A percentile compares a stretch with the other conserved stretches of the same genome.
Evolutionary conservation across 2,329 filamentous ascomycete genomes (phyloP).

Genomic region (Epichloe scottii): DNA sequence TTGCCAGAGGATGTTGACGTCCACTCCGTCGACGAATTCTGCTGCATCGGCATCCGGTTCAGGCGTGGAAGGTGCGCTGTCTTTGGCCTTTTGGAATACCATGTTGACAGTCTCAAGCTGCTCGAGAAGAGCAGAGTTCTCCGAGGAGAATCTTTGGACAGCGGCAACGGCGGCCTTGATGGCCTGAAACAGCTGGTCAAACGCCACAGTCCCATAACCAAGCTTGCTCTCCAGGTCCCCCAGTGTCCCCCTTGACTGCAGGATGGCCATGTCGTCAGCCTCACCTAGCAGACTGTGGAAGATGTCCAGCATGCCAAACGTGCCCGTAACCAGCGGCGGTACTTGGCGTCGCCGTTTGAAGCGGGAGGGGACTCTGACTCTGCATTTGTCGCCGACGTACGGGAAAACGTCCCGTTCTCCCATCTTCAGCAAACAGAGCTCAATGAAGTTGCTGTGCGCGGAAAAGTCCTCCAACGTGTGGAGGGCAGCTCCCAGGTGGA

Average conservation of each 20-base stretch:
- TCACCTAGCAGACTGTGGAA: slow-evolving; percentile 54
- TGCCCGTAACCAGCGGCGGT: slow-evolving; percentile 55
- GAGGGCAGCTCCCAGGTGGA: slow-evolving; percentile 57
- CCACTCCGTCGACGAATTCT: slow-evolving; percentile 4
- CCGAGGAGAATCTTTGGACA: slow-evolving; percentile 13
- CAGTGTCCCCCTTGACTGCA: slow-evolving; percentile 45
- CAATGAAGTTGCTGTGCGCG: slow-evolving; percentile 66
- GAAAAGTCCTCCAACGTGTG: slow-evolving; percentile 55
- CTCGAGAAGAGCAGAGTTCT: slow-evolving; percentile 12
- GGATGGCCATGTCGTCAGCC: slow-evolving; percentile 31
- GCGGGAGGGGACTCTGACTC: slow-evolving; percentile 37
- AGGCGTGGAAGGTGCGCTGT: slow-evolving; percentile 6
- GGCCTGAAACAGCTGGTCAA: slow-evolving; percentile 18
- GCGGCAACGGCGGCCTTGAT: slow-evolving; percentile 15
- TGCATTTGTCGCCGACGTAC: slow-evolving; percentile 14
- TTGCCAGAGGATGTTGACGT: slow-evolving; percentile 51
- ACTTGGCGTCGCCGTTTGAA: slow-evolving; percentile 35
- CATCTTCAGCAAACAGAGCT: slow-evolving; percentile 57
- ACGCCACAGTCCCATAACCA: slow-evolving; percentile 35
- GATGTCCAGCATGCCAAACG: slow-evolving; percentile 46
- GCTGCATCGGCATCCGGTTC: slow-evolving; percentile 7
- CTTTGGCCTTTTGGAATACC: slow-evolving; percentile 15
- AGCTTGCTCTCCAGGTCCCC: slow-evolving; percentile 65
- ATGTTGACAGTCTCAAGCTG: slow-evolving; percentile 15
- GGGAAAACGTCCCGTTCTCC: slow-evolving; percentile 56